These are phyloP conservation scores for Monosporascus sp. DNA, from an alignment of 2,329 filamentous ascomycete species.

Conservation along the genomic window DNA sequence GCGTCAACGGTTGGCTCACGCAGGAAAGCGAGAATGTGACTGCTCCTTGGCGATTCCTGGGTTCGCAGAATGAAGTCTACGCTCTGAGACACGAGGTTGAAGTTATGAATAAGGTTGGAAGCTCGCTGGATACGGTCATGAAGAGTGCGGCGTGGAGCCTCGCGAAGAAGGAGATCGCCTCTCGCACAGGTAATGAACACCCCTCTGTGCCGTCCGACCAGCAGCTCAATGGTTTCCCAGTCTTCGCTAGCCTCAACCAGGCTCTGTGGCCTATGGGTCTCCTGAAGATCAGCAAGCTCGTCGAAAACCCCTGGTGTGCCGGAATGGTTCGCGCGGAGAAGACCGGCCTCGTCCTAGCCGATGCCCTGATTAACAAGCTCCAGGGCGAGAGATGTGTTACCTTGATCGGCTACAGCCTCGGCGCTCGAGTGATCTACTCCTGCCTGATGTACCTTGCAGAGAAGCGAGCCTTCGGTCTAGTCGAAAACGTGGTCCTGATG, in stretches of 20 bases:
- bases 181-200: conserved; percentile 40
- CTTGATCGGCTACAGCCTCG: conserved; percentile 75
- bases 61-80: conserved; percentile 71
- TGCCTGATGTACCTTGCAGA: conserved; percentile 75
- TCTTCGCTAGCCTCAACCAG: conserved; percentile 52
- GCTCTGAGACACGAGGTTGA: conserved; percentile 80
- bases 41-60: conserved; percentile 73
- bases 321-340: conserved; percentile 75
- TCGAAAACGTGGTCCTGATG: conserved; percentile 81
- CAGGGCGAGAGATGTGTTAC: conserved; percentile 80
- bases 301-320: conserved; percentile 78
- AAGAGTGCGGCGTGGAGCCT: conserved; percentile 76
- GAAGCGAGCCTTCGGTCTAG: conserved; percentile 72
- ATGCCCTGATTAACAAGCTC: conserved; percentile 74
- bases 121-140: conserved; percentile 70
- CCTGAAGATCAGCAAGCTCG: conserved; percentile 64
- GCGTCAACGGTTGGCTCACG: conserved; percentile 76
- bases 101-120: conserved; percentile 71
- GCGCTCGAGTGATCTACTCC: conserved; percentile 75
- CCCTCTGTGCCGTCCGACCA: conserved; percentile 1
- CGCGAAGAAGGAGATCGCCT: conserved; percentile 50
- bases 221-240: conserved; percentile 26
- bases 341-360: conserved; percentile 64
- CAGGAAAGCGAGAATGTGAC: conserved; percentile 63
- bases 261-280: conserved; percentile 59